Evolutionary conservation across 2,329 filamentous ascomycete genomes (phyloP).

Genomic region (Daldinia sp.): DNA sequence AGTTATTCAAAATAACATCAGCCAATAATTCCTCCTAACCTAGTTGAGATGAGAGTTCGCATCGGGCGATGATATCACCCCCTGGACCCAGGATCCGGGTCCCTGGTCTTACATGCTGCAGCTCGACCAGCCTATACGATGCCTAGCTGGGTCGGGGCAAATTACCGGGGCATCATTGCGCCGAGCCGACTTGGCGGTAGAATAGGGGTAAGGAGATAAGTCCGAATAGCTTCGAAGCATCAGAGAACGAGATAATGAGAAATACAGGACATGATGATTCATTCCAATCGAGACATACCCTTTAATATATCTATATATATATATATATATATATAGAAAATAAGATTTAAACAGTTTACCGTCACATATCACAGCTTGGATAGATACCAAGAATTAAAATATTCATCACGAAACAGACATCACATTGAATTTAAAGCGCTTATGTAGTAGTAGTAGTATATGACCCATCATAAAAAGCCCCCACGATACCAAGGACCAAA

Average conservation of each 20-base stretch:
- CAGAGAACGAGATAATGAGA: no score
- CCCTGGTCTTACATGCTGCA: background rate
- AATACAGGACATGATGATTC: no score
- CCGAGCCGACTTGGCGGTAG: background rate
- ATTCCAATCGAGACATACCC: no score
- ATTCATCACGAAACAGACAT: constrained; percentile 20
- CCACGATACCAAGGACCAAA: background rate
- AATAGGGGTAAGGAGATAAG: background rate
- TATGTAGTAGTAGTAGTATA: constrained; percentile 3
- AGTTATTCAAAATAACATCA: no score
- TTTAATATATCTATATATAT: background rate
- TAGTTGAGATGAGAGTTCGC: background rate
- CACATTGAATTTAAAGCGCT: constrained; percentile 8
- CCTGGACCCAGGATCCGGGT: background rate
- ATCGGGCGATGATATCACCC: background rate
- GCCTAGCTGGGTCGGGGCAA: background rate
- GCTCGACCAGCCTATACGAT: background rate
- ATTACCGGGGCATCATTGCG: background rate
- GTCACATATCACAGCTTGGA: background rate
- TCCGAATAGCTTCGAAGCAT: background rate
- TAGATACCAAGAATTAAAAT: background rate
- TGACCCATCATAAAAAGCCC: background rate
- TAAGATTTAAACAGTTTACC: background rate
- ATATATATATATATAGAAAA: background rate
- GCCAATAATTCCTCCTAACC: background rate